These are phyloP conservation scores for Gracilaria gracilis DNA, from an alignment of 23 red algal genomes.

Conservation along the genomic window DNA sequence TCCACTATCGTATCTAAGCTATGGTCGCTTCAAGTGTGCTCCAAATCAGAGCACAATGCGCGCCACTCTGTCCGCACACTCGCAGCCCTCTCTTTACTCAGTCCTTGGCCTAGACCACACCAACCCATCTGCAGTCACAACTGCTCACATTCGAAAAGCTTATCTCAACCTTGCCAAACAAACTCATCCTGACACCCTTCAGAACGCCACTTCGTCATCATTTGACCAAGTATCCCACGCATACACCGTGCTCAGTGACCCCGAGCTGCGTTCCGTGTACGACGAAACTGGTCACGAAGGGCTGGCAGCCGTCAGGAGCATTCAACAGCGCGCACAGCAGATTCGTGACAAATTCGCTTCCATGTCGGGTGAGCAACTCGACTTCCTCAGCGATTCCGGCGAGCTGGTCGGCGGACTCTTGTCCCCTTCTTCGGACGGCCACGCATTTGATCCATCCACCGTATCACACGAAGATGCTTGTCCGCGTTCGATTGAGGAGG, in stretches of 20 bases:
- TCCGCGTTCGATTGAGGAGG: constrained; percentile 90
- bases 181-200: constrained; percentile 43
- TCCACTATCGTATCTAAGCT: not conserved
- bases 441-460: constrained; percentile 11
- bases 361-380: constrained; percentile 68
- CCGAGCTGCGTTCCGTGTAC: constrained; percentile 78
- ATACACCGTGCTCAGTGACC: constrained; percentile 77
- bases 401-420: constrained; percentile 69
- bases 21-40: not conserved
- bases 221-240: constrained; percentile 52
- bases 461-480: constrained; percentile 70
- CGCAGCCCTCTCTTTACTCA: constrained; percentile 27
- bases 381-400: constrained; percentile 67
- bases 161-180: constrained; percentile 54
- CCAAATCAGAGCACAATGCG: not conserved
- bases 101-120: constrained; percentile 31
- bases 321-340: constrained; percentile 53
- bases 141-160: constrained; percentile 39
- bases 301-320: constrained; percentile 65
- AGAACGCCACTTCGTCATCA: not conserved
- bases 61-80: not conserved
- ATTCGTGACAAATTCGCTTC: constrained; percentile 1
- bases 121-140: constrained; percentile 4
- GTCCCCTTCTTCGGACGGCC: constrained; percentile 22
- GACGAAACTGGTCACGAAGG: constrained; percentile 78